Evolutionary conservation across 148 eudicot genomes (phyloP).

Genomic region (Talinum fruticosum): DNA sequence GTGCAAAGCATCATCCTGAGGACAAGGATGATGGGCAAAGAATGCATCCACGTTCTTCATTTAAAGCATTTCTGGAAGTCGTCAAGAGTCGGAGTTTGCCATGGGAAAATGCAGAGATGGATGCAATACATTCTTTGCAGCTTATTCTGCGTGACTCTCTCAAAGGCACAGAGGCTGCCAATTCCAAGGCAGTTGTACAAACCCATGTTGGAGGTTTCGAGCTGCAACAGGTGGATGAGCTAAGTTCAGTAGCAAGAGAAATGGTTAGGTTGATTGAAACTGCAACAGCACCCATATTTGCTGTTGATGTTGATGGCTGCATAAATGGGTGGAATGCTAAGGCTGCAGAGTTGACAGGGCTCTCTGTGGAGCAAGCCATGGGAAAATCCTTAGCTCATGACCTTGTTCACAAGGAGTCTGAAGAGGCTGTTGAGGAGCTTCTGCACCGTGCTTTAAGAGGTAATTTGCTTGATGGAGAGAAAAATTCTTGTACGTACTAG

Average conservation of each 20-base stretch:
- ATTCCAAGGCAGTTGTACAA: slow-evolving; percentile 52
- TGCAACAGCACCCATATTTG: slow-evolving; percentile 94
- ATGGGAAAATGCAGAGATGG: slow-evolving; percentile 94
- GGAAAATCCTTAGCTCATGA: slow-evolving; percentile 85
- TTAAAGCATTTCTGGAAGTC: slow-evolving; percentile 83
- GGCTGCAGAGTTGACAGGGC: slow-evolving; percentile 80
- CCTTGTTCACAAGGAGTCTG: slow-evolving; percentile 67
- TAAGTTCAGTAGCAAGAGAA: slow-evolving; percentile 79
- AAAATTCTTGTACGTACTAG: background rate
- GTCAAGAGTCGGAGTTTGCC: slow-evolving; percentile 81
- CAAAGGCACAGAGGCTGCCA: slow-evolving; percentile 41
- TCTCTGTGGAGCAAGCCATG: slow-evolving; percentile 79
- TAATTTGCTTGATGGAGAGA: slow-evolving; percentile 25
- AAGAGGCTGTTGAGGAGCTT: slow-evolving; percentile 62
- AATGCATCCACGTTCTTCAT: slow-evolving; percentile 94
- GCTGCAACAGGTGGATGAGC: slow-evolving; percentile 61
- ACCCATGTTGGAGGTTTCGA: slow-evolving; percentile 44
- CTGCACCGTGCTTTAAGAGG: slow-evolving; percentile 70
- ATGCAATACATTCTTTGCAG: slow-evolving; percentile 92
- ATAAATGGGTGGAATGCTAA: slow-evolving; percentile 97
- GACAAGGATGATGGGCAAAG: slow-evolving; percentile 80
- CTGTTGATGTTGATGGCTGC: slow-evolving; percentile 62
- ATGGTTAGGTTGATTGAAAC: slow-evolving; percentile 97
- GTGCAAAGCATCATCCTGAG: slow-evolving; percentile 80
- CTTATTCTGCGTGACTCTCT: slow-evolving; percentile 78